phyloP scores from a whole-genome alignment of 192 early-diverging fungal species.

The Chytriomyces confervae region DNA sequence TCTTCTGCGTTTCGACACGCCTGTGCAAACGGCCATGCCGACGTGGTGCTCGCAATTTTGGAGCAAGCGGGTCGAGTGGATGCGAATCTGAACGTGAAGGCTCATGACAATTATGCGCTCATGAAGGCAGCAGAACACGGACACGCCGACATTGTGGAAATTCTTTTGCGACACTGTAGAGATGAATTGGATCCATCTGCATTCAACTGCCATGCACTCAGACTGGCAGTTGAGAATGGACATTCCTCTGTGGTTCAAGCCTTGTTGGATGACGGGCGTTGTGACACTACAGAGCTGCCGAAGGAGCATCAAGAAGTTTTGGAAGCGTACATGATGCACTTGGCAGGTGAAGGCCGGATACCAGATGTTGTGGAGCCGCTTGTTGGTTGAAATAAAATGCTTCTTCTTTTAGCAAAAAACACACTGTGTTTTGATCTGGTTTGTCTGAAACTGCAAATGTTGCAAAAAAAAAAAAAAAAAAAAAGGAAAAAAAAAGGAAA shows the following conservation, averaged over 20 bases:
- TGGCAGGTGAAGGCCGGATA: no score
- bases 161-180: not conserved
- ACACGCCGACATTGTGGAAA: not conserved
- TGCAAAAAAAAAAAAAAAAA: no score
- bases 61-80: not conserved
- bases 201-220: not conserved
- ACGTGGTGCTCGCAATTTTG: not conserved
- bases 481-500: no score
- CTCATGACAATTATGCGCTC: not conserved
- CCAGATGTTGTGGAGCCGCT: no score
- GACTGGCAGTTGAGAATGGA: not conserved
- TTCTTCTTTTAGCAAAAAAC: no score
- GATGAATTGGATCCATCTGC: not conserved
- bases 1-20: slow-evolving; percentile 19
- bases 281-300: not conserved
- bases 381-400: no score
- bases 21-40: slow-evolving; percentile 6
- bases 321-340: not conserved
- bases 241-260: not conserved
- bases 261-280: not conserved
- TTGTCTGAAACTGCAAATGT: no score
- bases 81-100: not conserved
- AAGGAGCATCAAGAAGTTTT: not conserved
- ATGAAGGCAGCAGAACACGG: not conserved
- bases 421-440: no score